These are phyloP conservation scores for Rhododendron molle DNA, from an alignment of 148 eudicot species.

Conservation along the genomic window DNA sequence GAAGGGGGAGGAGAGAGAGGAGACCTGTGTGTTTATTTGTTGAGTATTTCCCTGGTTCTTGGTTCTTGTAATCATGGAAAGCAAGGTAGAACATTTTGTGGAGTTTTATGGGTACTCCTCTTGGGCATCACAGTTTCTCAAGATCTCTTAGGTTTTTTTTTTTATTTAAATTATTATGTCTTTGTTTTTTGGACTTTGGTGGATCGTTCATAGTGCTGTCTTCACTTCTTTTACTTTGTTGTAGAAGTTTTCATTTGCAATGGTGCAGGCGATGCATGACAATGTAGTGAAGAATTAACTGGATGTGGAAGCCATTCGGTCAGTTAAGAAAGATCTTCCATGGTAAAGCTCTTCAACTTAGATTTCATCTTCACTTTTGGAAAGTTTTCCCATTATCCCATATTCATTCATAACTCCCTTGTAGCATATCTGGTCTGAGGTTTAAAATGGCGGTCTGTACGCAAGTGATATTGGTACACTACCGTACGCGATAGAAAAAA, in stretches of 20 bases:
- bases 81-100: background rate
- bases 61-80: background rate
- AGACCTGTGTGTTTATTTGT: background rate
- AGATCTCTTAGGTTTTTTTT: background rate
- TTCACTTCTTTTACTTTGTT: background rate
- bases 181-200: background rate
- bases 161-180: background rate
- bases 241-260: constrained; percentile 5
- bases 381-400: background rate
- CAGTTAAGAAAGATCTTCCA: background rate
- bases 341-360: background rate
- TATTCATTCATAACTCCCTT: background rate
- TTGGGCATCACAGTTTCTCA: background rate
- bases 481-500: background rate
- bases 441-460: no score
- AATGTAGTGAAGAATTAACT: background rate
- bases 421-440: background rate
- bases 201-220: background rate
- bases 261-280: background rate
- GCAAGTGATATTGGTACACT: background rate
- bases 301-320: background rate
- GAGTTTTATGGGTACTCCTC: background rate
- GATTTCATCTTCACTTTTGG: background rate
- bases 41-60: no score
- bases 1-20: background rate